These are phyloP conservation scores for Hamamelis virginiana DNA, from an alignment of 164 flowering plant species.

Conservation along the genomic window DNA sequence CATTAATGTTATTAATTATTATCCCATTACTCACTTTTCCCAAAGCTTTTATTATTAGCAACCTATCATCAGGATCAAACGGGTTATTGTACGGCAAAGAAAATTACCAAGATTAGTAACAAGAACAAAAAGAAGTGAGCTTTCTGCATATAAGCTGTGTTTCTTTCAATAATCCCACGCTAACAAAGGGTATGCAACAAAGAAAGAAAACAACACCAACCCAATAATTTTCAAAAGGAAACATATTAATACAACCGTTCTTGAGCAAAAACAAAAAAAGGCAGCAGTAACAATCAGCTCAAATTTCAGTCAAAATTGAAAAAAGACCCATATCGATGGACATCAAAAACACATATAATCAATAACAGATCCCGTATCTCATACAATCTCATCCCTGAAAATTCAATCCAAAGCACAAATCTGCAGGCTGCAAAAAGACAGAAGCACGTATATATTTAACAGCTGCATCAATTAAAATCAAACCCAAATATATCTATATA, in stretches of 20 bases:
- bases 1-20: slow-evolving; percentile 16
- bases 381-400: not conserved
- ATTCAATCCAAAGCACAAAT: slow-evolving; percentile 1
- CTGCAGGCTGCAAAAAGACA: not conserved
- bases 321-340: not conserved
- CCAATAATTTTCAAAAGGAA: not conserved
- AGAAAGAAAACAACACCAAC: not conserved
- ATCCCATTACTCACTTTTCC: not conserved
- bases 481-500: not conserved
- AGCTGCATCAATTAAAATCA: not conserved
- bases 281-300: not conserved
- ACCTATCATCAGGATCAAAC: too few relatives aligned
- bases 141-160: too few relatives aligned
- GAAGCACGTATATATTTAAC: not conserved
- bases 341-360: not conserved
- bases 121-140: too few relatives aligned
- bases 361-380: not conserved
- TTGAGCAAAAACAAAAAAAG: too few relatives aligned
- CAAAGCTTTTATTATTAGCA: not conserved
- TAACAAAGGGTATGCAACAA: not conserved
- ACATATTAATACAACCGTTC: not conserved
- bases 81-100: too few relatives aligned
- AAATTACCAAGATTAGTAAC: too few relatives aligned
- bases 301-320: not conserved
- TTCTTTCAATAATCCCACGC: too few relatives aligned